Evolutionary conservation across 73 alveolate species (phyloP).

Genomic region (Paramecium primaurelia): DNA sequence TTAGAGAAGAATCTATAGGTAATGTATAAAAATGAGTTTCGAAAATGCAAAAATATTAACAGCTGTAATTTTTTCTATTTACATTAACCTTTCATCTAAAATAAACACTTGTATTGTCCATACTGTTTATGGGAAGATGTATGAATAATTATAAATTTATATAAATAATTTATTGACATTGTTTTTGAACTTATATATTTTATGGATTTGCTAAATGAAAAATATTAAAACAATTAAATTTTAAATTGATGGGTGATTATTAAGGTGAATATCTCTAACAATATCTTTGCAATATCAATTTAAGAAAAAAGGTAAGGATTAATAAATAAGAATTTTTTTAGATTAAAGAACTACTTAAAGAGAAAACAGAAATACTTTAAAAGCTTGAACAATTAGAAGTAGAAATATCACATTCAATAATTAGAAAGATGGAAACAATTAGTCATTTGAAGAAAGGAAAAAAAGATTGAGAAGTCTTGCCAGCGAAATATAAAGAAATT

Average conservation of each 20-base stretch:
- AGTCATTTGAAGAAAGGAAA: slow-evolving; percentile 33
- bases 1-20: not conserved
- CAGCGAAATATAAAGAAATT: not conserved
- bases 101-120: not conserved
- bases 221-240: not conserved
- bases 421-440: not conserved
- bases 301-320: not conserved
- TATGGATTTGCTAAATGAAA: not conserved
- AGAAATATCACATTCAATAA: not conserved
- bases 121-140: not conserved
- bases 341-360: not conserved
- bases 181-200: not conserved
- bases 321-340: not conserved
- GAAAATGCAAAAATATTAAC: not conserved
- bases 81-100: not conserved
- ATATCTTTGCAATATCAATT: not conserved
- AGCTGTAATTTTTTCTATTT: not conserved
- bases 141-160: not conserved
- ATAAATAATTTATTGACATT: not conserved
- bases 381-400: not conserved
- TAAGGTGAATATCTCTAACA: not conserved
- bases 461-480: slow-evolving; percentile 38
- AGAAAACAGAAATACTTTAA: not conserved
- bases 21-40: not conserved
- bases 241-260: not conserved